A percentile compares a stretch with the other conserved stretches of the same genome.
phyloP scores from a whole-genome alignment of 352 stramenopile species.

The Phytophthora aleatoria region DNA sequence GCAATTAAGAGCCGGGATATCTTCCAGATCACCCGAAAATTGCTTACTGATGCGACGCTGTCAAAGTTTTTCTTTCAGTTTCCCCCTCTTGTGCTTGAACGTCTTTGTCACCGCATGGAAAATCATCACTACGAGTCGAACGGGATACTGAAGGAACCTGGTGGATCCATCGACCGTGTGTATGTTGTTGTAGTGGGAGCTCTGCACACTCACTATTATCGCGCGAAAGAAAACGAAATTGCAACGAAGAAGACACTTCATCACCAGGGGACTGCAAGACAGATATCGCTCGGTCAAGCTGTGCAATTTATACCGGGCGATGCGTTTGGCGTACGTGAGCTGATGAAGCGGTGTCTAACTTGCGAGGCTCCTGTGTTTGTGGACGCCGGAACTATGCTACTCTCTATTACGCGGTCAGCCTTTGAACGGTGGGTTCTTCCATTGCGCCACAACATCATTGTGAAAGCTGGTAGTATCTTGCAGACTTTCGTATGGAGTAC shows the following conservation, averaged over 20 bases:
- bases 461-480: slow-evolving; percentile 48
- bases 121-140: slow-evolving; percentile 29
- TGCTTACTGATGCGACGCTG: slow-evolving; percentile 40
- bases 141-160: slow-evolving; percentile 23
- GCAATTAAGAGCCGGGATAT: slow-evolving; percentile 30
- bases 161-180: slow-evolving; percentile 31
- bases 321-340: slow-evolving; percentile 39
- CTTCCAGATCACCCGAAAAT: slow-evolving; percentile 29
- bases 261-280: slow-evolving; percentile 15
- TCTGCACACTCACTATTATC: slow-evolving; percentile 26
- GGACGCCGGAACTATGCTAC: slow-evolving; percentile 42
- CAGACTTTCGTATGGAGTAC: slow-evolving; percentile 28
- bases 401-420: slow-evolving; percentile 36
- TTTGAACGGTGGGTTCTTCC: slow-evolving; percentile 57
- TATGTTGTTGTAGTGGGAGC: slow-evolving; percentile 46
- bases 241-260: slow-evolving; percentile 2
- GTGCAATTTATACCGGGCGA: slow-evolving; percentile 41
- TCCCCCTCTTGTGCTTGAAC: slow-evolving; percentile 56
- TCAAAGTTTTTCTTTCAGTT: slow-evolving; percentile 62
- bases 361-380: slow-evolving; percentile 26
- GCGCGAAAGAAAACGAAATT: background rate
- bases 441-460: slow-evolving; percentile 36
- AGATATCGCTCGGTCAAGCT: background rate
- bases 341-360: slow-evolving; percentile 17
- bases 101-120: slow-evolving; percentile 52